Conservation (phyloP, 2,329 filamentous ascomycete species). For the Aspergillus novoparasiticus region DNA sequence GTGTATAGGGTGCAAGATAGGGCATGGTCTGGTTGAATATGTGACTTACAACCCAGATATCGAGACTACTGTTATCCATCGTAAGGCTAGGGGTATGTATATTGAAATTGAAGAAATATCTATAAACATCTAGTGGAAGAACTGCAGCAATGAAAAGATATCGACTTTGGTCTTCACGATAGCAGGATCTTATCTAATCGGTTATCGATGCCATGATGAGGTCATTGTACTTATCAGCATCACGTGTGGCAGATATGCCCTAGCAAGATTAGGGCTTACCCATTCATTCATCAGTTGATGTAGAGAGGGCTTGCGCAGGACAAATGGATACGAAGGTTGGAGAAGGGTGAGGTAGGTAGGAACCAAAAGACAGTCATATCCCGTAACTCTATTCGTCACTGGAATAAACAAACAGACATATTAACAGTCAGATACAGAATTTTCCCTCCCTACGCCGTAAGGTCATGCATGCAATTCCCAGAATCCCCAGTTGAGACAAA, state of each 20-base stretch:
- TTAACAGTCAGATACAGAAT: constrained; percentile 44
- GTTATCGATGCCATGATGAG: constrained; percentile 8
- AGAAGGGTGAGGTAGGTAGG: constrained; percentile 5
- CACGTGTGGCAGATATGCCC: constrained; percentile 12
- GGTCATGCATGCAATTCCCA: constrained; percentile 46
- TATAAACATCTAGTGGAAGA: constrained; percentile 9
- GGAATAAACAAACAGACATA: constrained; percentile 39
- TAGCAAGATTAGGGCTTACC: constrained; percentile 10
- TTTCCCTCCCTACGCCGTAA: constrained; percentile 48
- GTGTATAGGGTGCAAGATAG: neutral
- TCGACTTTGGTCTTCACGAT: neutral
- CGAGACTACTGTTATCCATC: constrained; percentile 48
- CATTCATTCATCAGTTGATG: constrained; percentile 4
- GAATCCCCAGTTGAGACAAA: constrained; percentile 30
- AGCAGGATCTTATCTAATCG: constrained; percentile 16
- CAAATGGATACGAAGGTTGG: neutral
- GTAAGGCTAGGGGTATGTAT: neutral
- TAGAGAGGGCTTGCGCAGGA: neutral
- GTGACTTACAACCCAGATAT: constrained; percentile 58
- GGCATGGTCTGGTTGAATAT: neutral
- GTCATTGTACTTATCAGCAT: constrained; percentile 8
- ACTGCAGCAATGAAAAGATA: constrained; percentile 6
- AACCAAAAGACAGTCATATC: constrained; percentile 21
- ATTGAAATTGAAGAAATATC: neutral
- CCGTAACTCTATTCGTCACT: constrained; percentile 33